Percentiles rank a stretch among this genome's conserved stretches.
These are phyloP conservation scores for Mucor ambiguus DNA, from an alignment of 371 early-diverging fungal species.

Conservation along the genomic window DNA sequence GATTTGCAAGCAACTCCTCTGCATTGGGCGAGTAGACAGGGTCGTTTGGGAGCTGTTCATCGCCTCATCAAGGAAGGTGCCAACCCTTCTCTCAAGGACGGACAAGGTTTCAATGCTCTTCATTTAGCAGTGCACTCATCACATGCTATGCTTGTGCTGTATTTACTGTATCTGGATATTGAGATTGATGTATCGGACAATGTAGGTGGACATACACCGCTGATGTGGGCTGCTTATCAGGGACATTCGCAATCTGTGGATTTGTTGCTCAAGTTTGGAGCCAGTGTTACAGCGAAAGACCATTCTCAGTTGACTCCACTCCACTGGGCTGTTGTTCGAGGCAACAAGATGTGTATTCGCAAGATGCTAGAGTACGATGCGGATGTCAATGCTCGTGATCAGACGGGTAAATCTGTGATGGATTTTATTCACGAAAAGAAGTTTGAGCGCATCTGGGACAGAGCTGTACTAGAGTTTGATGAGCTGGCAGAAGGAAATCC, in stretches of 20 bases:
- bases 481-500: slow-evolving; percentile 44
- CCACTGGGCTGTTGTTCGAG: slow-evolving; percentile 77
- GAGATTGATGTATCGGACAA: slow-evolving; percentile 77
- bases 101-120: slow-evolving; percentile 88
- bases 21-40: slow-evolving; percentile 88
- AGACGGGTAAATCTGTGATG: slow-evolving; percentile 49
- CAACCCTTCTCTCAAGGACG: slow-evolving; percentile 71
- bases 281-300: slow-evolving; percentile 69
- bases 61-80: slow-evolving; percentile 81
- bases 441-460: slow-evolving; percentile 39
- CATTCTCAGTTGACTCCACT: slow-evolving; percentile 78
- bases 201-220: slow-evolving; percentile 78
- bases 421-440: slow-evolving; percentile 55
- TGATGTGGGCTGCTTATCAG: slow-evolving; percentile 96
- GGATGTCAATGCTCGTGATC: slow-evolving; percentile 46
- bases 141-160: slow-evolving; percentile 74
- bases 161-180: slow-evolving; percentile 67
- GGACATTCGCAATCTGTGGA: slow-evolving; percentile 72
- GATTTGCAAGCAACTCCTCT: slow-evolving; percentile 85
- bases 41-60: slow-evolving; percentile 74
- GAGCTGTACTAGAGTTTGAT: slow-evolving; percentile 53
- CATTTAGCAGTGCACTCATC: slow-evolving; percentile 93
- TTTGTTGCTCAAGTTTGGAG: slow-evolving; percentile 71
- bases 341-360: slow-evolving; percentile 44
- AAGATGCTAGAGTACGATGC: slow-evolving; percentile 60